phyloP scores from a whole-genome alignment of 2,329 filamentous ascomycete species.

The Diaporthe velutina region DNA sequence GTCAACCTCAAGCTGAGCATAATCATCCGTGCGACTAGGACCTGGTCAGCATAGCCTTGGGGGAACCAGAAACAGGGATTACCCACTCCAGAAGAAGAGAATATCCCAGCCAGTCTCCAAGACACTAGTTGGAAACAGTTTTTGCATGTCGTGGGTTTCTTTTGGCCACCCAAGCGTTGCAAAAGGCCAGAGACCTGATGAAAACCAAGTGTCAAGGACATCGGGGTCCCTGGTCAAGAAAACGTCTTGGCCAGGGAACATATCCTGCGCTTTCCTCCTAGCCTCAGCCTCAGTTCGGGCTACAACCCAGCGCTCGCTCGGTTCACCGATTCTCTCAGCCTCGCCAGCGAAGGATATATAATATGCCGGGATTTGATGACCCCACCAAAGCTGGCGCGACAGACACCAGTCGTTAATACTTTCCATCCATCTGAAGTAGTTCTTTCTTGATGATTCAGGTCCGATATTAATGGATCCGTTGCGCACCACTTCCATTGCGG shows the following conservation, averaged over 20 bases:
- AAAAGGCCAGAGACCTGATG: background rate
- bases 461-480: background rate
- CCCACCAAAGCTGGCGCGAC: background rate
- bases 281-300: background rate
- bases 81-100: background rate
- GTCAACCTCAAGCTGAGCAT: background rate
- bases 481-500: background rate
- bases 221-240: background rate
- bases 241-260: background rate
- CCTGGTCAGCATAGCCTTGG: background rate
- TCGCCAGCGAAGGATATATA: background rate
- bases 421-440: background rate
- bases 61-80: background rate
- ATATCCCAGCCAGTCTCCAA: background rate
- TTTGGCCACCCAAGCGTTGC: background rate
- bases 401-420: background rate
- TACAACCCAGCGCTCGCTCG: background rate
- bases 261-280: background rate
- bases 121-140: background rate
- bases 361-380: background rate
- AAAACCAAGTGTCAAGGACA: background rate
- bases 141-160: background rate
- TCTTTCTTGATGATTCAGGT: background rate
- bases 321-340: background rate
- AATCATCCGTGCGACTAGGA: background rate